Evolutionary conservation across 148 eudicot genomes (phyloP), one percentile per base, ranked within the genome.

Genomic region (Nepenthes gracilis): DNA sequence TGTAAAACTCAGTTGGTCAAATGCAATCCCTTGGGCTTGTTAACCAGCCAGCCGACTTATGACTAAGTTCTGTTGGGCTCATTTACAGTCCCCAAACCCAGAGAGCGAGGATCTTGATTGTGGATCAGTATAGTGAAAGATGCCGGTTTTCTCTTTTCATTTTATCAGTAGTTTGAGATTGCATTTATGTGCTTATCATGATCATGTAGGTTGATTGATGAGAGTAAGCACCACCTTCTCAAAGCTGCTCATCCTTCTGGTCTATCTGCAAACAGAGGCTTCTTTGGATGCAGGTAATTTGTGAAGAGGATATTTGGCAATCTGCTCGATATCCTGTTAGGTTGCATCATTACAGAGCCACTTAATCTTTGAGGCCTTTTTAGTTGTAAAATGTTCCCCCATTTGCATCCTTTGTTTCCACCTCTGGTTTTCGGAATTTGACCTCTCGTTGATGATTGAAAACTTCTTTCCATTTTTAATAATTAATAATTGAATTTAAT

Each of bases 231-330:
- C 74, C 83, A 81, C 66, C 75, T 93, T 58, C 92, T 93, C 60
- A 88, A 84, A 72, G 87, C 98, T 56, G 98, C 96, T 66, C 98
- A 93, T 72, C 98, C 98, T 48, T 93, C 98, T 72, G 98, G 98
- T 63, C 79, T 93, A 61, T 93, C 98, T 65, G 98, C 98, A 53
- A 64, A 93, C 75, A 76, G 96, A 72, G 98, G 98, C 70, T 93
- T 93, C 83, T 93, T 93, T 74, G 96, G 98, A 51, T 93, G 96
- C 98, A 88, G 95, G 97, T 84, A 55, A 34, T 55, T 69, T 55
- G 36, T 23, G 37, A 6, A 36, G 38, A 35, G 35, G 60, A 35
- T 3, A 7, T 32, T 12, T 34, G n/a, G 37, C 8, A 43, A 36
- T 55, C 45, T 38, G 36, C 36, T 38, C 23, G 23, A 23, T 23